A percentile compares a stretch with the other conserved stretches of the same genome.
phyloP scores from a whole-genome alignment of 805 yeast species.

The Priceomyces carsonii region DNA sequence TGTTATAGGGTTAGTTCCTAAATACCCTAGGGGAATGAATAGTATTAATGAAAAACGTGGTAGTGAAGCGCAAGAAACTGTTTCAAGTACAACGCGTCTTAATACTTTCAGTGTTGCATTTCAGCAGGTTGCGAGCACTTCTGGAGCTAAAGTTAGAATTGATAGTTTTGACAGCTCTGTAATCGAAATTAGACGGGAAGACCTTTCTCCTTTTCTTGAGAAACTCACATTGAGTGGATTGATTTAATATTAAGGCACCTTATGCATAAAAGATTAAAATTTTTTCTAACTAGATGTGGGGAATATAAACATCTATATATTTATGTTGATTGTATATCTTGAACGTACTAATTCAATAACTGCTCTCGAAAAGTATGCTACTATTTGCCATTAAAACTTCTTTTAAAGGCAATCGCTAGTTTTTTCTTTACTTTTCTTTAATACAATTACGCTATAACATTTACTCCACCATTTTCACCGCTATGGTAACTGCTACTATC shows the following conservation, averaged over 20 bases:
- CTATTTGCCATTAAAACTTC: not conserved
- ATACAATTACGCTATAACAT: too few species aligned
- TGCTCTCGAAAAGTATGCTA: not conserved
- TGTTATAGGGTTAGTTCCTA: conserved; percentile 88
- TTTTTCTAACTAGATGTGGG: not conserved
- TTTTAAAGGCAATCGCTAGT: too few species aligned
- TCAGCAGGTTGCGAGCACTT: conserved; percentile 78
- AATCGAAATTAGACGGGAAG: conserved; percentile 86
- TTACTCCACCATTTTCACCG: not conserved
- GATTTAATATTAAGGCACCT: too few species aligned
- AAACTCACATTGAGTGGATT: conserved; percentile 73
- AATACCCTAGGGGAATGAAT: conserved; percentile 56
- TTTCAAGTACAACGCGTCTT: conserved; percentile 48
- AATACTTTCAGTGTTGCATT: conserved; percentile 91
- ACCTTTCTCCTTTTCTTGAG: conserved; percentile 84
- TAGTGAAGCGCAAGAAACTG: conserved; percentile 21
- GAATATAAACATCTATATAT: not conserved
- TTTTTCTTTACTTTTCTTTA: too few species aligned
- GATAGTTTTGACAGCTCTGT: conserved; percentile 95
- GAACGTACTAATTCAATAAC: not conserved
- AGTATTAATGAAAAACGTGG: conserved; percentile 35
- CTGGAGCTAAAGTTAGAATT: conserved; percentile 86
- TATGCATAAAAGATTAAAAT: not conserved
- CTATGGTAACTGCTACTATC: not conserved
- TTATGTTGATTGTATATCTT: not conserved